Evolutionary conservation across 352 stramenopile genomes (phyloP).

Genomic region (Phytophthora europaea): DNA sequence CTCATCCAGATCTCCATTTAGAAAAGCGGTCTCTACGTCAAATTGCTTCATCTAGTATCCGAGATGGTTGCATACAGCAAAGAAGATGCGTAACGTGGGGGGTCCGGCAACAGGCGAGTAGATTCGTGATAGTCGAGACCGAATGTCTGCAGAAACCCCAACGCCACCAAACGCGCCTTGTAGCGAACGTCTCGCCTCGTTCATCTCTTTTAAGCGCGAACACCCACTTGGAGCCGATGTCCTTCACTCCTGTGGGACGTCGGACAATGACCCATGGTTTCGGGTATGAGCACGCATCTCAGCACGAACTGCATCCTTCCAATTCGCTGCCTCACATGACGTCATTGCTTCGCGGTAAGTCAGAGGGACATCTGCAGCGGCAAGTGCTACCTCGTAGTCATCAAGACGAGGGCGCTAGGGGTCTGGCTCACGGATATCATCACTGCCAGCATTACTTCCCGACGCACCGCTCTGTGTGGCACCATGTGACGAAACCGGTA

Average conservation of each 20-base stretch:
- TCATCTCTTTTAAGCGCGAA: conserved; percentile 28
- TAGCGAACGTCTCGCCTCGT: conserved; percentile 24
- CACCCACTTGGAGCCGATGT: conserved; percentile 23
- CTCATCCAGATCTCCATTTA: conserved; percentile 29
- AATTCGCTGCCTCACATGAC: conserved; percentile 4
- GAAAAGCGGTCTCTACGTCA: conserved; percentile 36
- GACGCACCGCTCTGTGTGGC: background rate
- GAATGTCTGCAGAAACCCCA: conserved; percentile 32
- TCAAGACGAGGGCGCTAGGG: conserved; percentile 2
- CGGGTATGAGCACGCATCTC: conserved; percentile 6
- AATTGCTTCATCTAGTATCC: conserved; percentile 32
- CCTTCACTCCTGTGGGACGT: conserved; percentile 3
- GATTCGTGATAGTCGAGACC: conserved; percentile 30
- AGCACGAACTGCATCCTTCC: conserved; percentile 8
- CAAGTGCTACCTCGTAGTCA: conserved; percentile 6
- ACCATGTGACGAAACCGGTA: background rate
- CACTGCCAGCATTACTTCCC: background rate
- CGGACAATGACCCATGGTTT: conserved; percentile 24
- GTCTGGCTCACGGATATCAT: conserved; percentile 5
- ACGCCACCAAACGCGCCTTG: conserved; percentile 36
- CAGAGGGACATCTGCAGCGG: background rate
- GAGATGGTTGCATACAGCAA: conserved; percentile 28
- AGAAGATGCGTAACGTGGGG: conserved; percentile 27
- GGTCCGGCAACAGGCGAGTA: conserved; percentile 37
- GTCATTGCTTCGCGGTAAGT: conserved; percentile 14